phyloP scores from a whole-genome alignment of 345 rosid genomes.

The Salix viminalis region DNA sequence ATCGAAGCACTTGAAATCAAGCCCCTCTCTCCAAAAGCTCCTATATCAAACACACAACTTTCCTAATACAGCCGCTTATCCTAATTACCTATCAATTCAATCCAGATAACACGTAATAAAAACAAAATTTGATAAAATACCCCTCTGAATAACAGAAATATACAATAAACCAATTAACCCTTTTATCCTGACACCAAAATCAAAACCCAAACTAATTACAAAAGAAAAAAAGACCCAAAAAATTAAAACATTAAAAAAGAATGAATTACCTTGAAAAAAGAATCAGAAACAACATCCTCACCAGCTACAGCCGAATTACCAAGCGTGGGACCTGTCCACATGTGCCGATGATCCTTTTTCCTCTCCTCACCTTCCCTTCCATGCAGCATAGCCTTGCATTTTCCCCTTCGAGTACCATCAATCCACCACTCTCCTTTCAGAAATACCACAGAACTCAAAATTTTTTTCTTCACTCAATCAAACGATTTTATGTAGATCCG shows the following conservation, averaged over 20 bases:
- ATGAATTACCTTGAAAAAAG: constrained; percentile 51
- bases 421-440: constrained; percentile 15
- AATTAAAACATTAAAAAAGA: neutral
- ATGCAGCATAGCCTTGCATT: constrained; percentile 57
- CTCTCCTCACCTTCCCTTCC: constrained; percentile 34
- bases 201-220: neutral
- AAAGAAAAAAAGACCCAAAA: neutral
- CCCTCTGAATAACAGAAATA: neutral
- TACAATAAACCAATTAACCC: neutral
- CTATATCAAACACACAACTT: neutral
- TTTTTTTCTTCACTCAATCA: neutral
- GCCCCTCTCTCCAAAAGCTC: neutral
- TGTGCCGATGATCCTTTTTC: constrained; percentile 21
- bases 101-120: neutral
- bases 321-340: constrained; percentile 25
- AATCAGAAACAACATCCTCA: constrained; percentile 29
- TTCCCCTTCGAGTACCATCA: constrained; percentile 33
- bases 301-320: constrained; percentile 17
- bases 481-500: neutral
- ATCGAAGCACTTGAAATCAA: neutral
- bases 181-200: neutral
- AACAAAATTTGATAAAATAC: neutral
- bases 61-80: neutral
- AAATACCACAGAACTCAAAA: neutral
- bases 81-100: neutral